Evolutionary conservation across 1,284 basidiomycete species (phyloP), one percentile per base, ranked within the genome.

Genomic region (Apiotrichum domesticum): DNA sequence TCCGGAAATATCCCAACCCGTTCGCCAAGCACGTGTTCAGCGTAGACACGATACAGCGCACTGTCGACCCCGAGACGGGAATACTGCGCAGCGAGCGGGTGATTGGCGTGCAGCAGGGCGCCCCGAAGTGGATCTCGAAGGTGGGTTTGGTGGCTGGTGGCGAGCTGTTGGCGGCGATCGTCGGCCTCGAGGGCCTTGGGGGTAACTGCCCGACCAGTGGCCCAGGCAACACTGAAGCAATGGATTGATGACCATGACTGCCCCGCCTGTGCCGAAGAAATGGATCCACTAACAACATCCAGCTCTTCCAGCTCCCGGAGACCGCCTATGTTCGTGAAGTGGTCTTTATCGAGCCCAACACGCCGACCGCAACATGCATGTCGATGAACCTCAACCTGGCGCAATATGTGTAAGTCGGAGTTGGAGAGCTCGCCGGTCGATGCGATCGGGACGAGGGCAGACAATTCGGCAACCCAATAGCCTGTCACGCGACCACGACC

Each of bases 1-100:
- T 89, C 86, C 87, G 89, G 67, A 97, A 97, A 80, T 97, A 97
- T 75, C 93, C 93, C 48, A 96, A 96, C 73, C 88, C 90, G 47
- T 86, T 88, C 68, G 91, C 92, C 69, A 84, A 88, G 7, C 93
- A 97, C 75, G 94, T 97, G 63, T 81, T 90, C 65, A 89, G 87
- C 61, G 85, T 97, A 67, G 93, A 97, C 75, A 90, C 92, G 21
- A 65, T 96, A 53, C 86, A 89, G 74, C 85, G 91, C 59, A 82
- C 85, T 8, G 81, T 96, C 35, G 87, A 96, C 77, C 83, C 88
- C 21, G 73, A 81, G 51, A 91, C 90, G 11, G 93, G 92, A 34
- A 82, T 94, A 57, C 85, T 97, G 65, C 83, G 94, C 63, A 93
- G 90, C 6, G 77, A 78, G 58, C 59, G 77, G 14, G 52, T 78